Evolutionary conservation across 1,139 yeast species (phyloP).

Genomic region (Candida pseudoviswanathii): DNA sequence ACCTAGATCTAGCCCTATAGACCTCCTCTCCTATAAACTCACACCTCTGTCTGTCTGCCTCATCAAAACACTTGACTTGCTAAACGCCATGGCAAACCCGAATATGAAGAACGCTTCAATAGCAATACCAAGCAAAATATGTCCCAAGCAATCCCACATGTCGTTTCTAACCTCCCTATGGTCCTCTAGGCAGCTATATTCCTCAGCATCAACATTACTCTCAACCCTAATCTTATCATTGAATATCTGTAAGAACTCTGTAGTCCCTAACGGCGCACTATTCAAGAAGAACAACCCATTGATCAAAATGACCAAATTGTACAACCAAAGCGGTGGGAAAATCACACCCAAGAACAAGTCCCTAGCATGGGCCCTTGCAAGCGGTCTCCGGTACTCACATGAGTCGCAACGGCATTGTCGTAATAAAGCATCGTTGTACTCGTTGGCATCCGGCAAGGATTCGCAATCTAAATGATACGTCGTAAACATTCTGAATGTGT

Average conservation of each 20-base stretch:
- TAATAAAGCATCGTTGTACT: neutral
- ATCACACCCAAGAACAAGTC: constrained; percentile 21
- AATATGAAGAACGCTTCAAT: constrained; percentile 14
- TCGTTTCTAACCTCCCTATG: constrained; percentile 11
- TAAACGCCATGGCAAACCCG: constrained; percentile 5
- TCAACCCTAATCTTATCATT: constrained; percentile 2
- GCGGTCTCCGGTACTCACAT: constrained; percentile 16
- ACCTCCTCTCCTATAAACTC: neutral
- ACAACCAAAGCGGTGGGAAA: constrained; percentile 27
- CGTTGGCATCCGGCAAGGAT: neutral
- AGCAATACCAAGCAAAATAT: constrained; percentile 14
- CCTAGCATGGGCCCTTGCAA: constrained; percentile 1
- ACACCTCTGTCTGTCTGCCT: neutral
- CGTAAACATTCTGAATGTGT: neutral
- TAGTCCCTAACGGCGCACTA: constrained; percentile 13
- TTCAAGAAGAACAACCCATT: constrained; percentile 12
- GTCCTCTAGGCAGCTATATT: constrained; percentile 7
- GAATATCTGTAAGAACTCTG: constrained; percentile 15
- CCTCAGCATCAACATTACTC: neutral
- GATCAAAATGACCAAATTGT: constrained; percentile 11
- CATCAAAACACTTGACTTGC: constrained; percentile 2
- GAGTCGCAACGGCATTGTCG: constrained; percentile 16
- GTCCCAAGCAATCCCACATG: constrained; percentile 14
- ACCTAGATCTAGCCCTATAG: too few relatives aligned
- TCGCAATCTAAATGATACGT: neutral